These are phyloP conservation scores for Sordariomycetes sp. DNA, from an alignment of 2,329 filamentous ascomycete genomes.

Conservation along the genomic window DNA sequence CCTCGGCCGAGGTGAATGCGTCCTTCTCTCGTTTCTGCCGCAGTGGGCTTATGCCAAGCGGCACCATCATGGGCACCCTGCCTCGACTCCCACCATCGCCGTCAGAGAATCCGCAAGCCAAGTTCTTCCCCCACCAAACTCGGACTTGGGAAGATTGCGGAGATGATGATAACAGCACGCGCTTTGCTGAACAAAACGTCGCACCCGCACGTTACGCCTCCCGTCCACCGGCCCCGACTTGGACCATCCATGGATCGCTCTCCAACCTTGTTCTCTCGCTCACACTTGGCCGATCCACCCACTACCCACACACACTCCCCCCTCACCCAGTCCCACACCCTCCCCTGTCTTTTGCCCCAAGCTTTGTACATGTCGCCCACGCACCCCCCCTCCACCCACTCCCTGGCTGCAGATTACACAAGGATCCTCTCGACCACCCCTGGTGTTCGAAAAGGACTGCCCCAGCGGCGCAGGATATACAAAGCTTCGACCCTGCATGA, in stretches of 20 bases:
- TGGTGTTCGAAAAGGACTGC: neutral
- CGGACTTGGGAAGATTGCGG: neutral
- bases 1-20: neutral
- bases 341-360: neutral
- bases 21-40: too few species aligned
- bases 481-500: neutral
- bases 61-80: neutral
- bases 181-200: neutral
- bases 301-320: neutral
- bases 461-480: neutral
- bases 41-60: neutral
- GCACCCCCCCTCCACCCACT: neutral
- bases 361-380: neutral
- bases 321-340: neutral
- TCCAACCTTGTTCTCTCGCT: neutral
- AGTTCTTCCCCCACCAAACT: neutral
- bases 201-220: neutral
- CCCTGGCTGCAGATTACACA: neutral
- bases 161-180: too few species aligned
- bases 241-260: neutral
- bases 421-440: neutral
- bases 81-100: neutral
- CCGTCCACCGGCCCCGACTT: neutral
- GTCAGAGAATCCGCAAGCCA: neutral
- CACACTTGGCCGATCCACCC: neutral